phyloP scores from a whole-genome alignment of 2,329 filamentous ascomycete genomes.

The Bipolaris victoriae region DNA sequence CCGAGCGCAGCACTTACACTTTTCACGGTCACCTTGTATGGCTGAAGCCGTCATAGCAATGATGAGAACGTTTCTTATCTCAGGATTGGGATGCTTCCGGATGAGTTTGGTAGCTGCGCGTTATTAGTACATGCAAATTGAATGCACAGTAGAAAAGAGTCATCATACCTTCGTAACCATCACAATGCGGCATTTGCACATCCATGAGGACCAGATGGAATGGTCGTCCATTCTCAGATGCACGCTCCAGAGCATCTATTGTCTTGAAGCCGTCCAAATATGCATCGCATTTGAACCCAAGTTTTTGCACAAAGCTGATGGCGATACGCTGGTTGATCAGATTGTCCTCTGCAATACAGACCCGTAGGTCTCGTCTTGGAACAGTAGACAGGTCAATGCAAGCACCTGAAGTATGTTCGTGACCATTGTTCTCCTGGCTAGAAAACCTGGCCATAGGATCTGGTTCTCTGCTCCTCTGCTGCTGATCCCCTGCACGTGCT shows the following conservation, averaged over 20 bases:
- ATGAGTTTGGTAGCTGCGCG: slow-evolving; percentile 74
- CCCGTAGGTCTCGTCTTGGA: slow-evolving; percentile 76
- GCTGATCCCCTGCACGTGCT: slow-evolving; percentile 58
- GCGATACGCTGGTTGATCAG: slow-evolving; percentile 94
- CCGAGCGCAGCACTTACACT: slow-evolving; percentile 45
- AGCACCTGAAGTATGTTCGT: slow-evolving; percentile 46
- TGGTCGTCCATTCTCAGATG: slow-evolving; percentile 72
- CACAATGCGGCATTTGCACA: slow-evolving; percentile 92
- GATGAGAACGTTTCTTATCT: slow-evolving; percentile 82
- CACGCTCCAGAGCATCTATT: slow-evolving; percentile 79
- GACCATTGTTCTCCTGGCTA: slow-evolving; percentile 53
- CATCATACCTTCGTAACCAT: slow-evolving; percentile 73
- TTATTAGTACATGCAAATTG: slow-evolving; percentile 18
- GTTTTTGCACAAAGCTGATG: slow-evolving; percentile 83
- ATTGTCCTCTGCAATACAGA: slow-evolving; percentile 96
- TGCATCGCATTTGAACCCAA: slow-evolving; percentile 86
- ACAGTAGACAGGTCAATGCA: slow-evolving; percentile 67
- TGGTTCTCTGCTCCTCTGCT: slow-evolving; percentile 50
- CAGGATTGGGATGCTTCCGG: slow-evolving; percentile 75
- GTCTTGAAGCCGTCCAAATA: slow-evolving; percentile 90
- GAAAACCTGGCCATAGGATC: slow-evolving; percentile 65
- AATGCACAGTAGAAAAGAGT: not conserved
- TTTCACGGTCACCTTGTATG: slow-evolving; percentile 92
- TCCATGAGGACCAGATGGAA: slow-evolving; percentile 96
- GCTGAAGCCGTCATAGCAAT: slow-evolving; percentile 97